A percentile compares a stretch with the other conserved stretches of the same genome.
phyloP scores from a whole-genome alignment of 768 basidiomycete species.

The Tylopilus subfusipes region DNA sequence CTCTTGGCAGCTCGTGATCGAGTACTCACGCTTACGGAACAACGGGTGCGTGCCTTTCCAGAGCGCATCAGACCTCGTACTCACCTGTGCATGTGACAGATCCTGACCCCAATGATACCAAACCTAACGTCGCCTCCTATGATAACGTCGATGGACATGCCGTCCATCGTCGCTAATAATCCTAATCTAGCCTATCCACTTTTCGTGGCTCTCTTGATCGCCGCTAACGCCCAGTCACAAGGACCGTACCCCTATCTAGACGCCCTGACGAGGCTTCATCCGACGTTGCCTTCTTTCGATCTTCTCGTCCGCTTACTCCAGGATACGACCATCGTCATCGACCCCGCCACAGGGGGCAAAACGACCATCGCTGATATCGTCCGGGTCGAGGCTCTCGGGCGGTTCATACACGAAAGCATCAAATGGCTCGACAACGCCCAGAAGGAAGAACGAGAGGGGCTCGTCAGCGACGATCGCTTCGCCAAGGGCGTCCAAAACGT shows the following conservation, averaged over 20 bases:
- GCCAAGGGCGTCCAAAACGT: conserved; percentile 72
- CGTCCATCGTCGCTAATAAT: conserved; percentile 63
- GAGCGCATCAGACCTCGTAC: background rate
- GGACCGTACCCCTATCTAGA: conserved; percentile 54
- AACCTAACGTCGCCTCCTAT: conserved; percentile 44
- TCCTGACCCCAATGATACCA: conserved; percentile 48
- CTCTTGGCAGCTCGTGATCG: conserved; percentile 67
- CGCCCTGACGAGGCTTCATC: conserved; percentile 62
- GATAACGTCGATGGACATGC: conserved; percentile 65
- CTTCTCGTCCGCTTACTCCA: conserved; percentile 65
- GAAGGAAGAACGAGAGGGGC: conserved; percentile 62
- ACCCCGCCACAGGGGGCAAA: conserved; percentile 39
- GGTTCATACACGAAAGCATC: conserved; percentile 68
- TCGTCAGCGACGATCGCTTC: conserved; percentile 69
- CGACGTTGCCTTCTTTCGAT: conserved; percentile 70
- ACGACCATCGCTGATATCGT: conserved; percentile 66
- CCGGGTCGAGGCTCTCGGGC: conserved; percentile 60
- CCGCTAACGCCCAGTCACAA: conserved; percentile 28
- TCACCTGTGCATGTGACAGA: conserved; percentile 31
- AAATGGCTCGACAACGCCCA: conserved; percentile 70
- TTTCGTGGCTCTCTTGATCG: conserved; percentile 53
- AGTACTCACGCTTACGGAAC: conserved; percentile 71
- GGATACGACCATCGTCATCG: conserved; percentile 50
- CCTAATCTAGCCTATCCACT: conserved; percentile 68
- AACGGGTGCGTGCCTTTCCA: conserved; percentile 45